Conservation (phyloP, 257 asterid genomes). For the Misopates orontium region DNA sequence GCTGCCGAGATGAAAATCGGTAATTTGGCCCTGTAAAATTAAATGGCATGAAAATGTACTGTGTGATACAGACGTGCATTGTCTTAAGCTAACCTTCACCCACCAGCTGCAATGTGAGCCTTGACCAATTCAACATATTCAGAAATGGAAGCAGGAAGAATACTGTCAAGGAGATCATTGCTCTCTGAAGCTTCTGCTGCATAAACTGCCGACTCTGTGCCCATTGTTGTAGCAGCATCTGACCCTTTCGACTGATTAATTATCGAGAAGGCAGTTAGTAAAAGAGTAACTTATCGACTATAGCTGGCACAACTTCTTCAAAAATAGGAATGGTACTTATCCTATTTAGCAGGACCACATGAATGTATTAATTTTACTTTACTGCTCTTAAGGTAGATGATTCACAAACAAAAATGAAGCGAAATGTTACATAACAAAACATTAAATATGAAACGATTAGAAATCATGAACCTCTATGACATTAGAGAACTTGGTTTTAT, state of each 20-base stretch:
- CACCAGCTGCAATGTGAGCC: conserved; percentile 82
- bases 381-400: too few species aligned
- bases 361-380: not conserved
- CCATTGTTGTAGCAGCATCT: conserved; percentile 84
- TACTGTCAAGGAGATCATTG: conserved; percentile 81
- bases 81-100: conserved; percentile 34
- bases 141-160: conserved; percentile 79
- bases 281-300: conserved; percentile 7
- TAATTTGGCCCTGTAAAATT: conserved; percentile 67
- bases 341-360: conserved; percentile 13
- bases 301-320: not conserved
- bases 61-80: conserved; percentile 12
- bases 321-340: not conserved
- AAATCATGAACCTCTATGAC: not conserved
- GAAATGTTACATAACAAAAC: too few species aligned
- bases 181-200: conserved; percentile 92
- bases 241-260: conserved; percentile 82
- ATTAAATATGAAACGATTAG: not conserved
- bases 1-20: conserved; percentile 85
- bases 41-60: conserved; percentile 24
- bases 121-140: conserved; percentile 77
- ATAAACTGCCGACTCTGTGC: conserved; percentile 88
- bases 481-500: not conserved
- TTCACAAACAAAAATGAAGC: too few species aligned
- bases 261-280: conserved; percentile 21